Conservation (phyloP, 306 rosid genomes). For the Ammopiptanthus mongolicus region DNA sequence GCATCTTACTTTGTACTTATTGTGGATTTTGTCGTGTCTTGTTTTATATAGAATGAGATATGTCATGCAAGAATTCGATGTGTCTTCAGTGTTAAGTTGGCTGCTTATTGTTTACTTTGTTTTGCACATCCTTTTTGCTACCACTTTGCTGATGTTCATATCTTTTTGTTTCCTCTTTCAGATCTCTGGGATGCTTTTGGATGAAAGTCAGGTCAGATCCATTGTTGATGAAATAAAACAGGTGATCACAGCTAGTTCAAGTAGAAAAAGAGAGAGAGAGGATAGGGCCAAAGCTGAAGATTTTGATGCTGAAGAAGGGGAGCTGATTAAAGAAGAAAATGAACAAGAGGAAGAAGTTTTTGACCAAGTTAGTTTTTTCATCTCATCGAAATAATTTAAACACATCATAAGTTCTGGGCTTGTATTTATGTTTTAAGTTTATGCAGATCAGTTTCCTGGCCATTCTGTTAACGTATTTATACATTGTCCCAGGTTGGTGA, state of each 20-base stretch:
- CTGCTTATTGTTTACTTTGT: background rate
- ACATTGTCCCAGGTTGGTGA: slow-evolving; percentile 81
- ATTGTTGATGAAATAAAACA: slow-evolving; percentile 85
- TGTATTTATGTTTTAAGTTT: background rate
- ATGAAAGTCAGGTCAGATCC: slow-evolving; percentile 82
- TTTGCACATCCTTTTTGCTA: background rate
- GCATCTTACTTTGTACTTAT: background rate
- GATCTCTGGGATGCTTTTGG: slow-evolving; percentile 87
- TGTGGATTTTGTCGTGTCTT: background rate
- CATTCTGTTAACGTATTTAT: slow-evolving; percentile 1
- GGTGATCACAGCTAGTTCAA: slow-evolving; percentile 93
- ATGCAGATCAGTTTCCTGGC: background rate
- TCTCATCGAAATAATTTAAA: background rate
- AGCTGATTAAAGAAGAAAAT: slow-evolving; percentile 93
- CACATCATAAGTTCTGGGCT: background rate
- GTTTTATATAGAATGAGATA: background rate
- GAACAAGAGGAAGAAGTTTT: slow-evolving; percentile 99
- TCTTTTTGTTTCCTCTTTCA: slow-evolving; percentile 23
- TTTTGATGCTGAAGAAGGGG: slow-evolving; percentile 93
- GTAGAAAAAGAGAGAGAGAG: slow-evolving; percentile 82
- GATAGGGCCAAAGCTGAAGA: slow-evolving; percentile 93
- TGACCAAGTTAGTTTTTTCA: slow-evolving; percentile 71
- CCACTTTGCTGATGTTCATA: background rate
- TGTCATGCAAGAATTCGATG: background rate
- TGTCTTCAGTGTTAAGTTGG: background rate